Evolutionary conservation across 257 asterid species (phyloP).

Genomic region (Salvia hispanica): DNA sequence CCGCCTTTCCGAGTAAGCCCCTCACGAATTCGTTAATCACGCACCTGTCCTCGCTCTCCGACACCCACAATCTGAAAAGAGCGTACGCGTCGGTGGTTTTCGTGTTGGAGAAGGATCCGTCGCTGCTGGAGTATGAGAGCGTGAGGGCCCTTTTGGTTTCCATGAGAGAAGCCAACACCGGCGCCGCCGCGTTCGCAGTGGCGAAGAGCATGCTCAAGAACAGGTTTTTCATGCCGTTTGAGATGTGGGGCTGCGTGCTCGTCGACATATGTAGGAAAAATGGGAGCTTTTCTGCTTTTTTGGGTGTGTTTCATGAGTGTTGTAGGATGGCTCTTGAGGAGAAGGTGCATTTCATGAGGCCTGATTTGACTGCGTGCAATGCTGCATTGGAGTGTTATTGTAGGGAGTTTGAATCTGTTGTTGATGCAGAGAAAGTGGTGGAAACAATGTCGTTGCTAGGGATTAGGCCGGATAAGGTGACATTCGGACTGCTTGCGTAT

Average conservation of each 20-base stretch:
- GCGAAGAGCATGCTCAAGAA: slow-evolving; percentile 79
- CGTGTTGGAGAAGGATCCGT: slow-evolving; percentile 74
- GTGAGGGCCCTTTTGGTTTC: slow-evolving; percentile 62
- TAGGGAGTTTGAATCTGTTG: slow-evolving; percentile 62
- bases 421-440: slow-evolving; percentile 70
- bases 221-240: slow-evolving; percentile 81
- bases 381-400: slow-evolving; percentile 84
- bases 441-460: slow-evolving; percentile 79
- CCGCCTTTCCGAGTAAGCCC: slow-evolving; percentile 71
- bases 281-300: slow-evolving; percentile 64
- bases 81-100: slow-evolving; percentile 78
- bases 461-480: slow-evolving; percentile 68
- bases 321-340: slow-evolving; percentile 77
- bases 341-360: slow-evolving; percentile 64
- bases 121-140: slow-evolving; percentile 55
- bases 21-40: slow-evolving; percentile 66
- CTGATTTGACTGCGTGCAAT: slow-evolving; percentile 79
- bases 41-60: slow-evolving; percentile 62
- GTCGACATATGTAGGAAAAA: slow-evolving; percentile 65
- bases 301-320: slow-evolving; percentile 67
- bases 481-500: slow-evolving; percentile 77
- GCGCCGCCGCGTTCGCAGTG: slow-evolving; percentile 87
- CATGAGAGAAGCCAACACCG: slow-evolving; percentile 58
- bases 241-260: slow-evolving; percentile 68
- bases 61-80: slow-evolving; percentile 74